Base-by-base conservation (phyloP, 345 rosid species). In the Turritis glabra region DNA sequence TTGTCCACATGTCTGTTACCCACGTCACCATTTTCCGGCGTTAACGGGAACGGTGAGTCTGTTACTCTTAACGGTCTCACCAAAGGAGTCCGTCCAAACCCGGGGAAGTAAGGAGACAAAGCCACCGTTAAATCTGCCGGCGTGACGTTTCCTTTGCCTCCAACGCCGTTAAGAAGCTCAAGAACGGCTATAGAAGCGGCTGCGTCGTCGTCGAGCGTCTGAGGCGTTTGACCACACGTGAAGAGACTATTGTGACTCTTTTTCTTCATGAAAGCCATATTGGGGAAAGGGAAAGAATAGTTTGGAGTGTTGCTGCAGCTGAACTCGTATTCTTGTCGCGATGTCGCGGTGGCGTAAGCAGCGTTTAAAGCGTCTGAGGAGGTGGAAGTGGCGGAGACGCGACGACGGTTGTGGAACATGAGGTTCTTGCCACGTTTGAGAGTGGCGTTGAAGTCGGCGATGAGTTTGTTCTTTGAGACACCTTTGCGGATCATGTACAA, bases 281-380 rank as follows among this genome's bases (percentile, higher is more conserved):
- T 63, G 15, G 82, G 82, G 72, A 78, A 52, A 12, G 87, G 80
- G 77, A 81, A 82, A 23, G 84, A 71, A 84, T 85, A 86, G 72
- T 74, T 80, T 22, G 98, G 98, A 58, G 96, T 94, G 87, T 84
- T 88, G 81, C 90, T 90, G 73, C 98, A 94, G 86, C 98, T 91
- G 86, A 91, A 91, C 85, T 94, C 98, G 50, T 91, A 94, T 58
- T 90, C 97, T 7, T 67, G 72, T 3, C 82, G 75, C 77, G 79
- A 15, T 1, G 82, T 79, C 23, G 83, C 35, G 0, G 54, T 75
- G 76, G 83, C 33, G 32, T 65, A 62, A 44, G 66, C 5, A 58
- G 69, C 67, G 51, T 67, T 8, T 32, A 33, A 15, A 55, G 58
- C 33, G 23, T 48, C 30, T 5, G 80, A 57, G 22, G 47, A 4